A percentile compares a stretch with the other conserved stretches of the same genome.
These are phyloP conservation scores for Crithidia bombi DNA, from an alignment of 208 protist genomes.

Conservation along the genomic window DNA sequence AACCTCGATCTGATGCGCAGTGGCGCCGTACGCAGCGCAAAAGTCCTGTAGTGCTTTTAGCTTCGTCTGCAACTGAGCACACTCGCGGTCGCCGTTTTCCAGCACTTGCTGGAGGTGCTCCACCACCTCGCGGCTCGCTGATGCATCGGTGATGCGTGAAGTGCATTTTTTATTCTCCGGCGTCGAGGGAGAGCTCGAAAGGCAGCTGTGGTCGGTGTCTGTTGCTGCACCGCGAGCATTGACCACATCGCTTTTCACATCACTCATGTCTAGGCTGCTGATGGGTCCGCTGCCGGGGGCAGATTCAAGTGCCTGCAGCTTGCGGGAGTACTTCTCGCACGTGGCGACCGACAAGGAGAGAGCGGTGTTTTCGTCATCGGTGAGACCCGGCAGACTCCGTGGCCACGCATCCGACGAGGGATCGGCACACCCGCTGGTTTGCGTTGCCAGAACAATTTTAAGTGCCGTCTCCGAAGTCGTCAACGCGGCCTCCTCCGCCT, in stretches of 20 bases:
- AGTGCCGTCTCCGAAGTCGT: conserved; percentile 45
- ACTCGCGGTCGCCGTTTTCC: conserved; percentile 21
- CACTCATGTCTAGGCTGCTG: conserved; percentile 17
- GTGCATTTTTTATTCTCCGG: not conserved
- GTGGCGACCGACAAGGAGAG: conserved; percentile 34
- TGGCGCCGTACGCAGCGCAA: conserved; percentile 27
- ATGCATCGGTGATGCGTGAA: not conserved
- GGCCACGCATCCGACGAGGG: conserved; percentile 36
- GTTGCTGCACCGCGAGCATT: not conserved
- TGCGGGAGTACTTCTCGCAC: conserved; percentile 47
- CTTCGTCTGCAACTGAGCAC: conserved; percentile 21
- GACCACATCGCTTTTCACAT: not conserved
- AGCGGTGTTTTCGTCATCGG: conserved; percentile 39
- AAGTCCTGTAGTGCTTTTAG: conserved; percentile 11
- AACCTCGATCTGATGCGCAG: conserved; percentile 21
- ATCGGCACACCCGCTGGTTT: not conserved
- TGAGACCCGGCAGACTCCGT: conserved; percentile 42
- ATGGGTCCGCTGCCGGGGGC: not conserved
- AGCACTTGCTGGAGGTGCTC: conserved; percentile 23
- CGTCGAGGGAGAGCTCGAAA: not conserved
- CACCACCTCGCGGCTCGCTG: conserved; percentile 4
- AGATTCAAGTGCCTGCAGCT: conserved; percentile 15
- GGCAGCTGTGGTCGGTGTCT: not conserved
- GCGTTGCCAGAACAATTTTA: conserved; percentile 4
- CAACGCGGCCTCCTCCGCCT: conserved; percentile 19